Evolutionary conservation across 257 asterid genomes (phyloP).

Genomic region (Fraxinus excelsior): DNA sequence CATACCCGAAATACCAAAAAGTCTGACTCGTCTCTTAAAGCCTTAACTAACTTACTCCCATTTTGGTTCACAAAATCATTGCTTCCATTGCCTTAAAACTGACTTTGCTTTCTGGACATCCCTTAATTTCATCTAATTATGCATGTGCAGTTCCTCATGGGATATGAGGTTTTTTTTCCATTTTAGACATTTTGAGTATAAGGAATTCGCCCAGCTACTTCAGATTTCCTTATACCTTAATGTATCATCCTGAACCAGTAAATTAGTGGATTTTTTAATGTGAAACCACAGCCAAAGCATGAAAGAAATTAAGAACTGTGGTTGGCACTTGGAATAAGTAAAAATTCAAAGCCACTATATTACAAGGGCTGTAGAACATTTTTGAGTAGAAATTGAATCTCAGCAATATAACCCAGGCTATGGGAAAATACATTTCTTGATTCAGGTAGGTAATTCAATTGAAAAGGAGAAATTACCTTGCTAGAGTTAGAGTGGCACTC

Average conservation of each 20-base stretch:
- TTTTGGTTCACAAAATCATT: slow-evolving; percentile 11
- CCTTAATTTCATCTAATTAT: slow-evolving; percentile 1
- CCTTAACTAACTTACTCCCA: not conserved
- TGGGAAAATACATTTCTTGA: not conserved
- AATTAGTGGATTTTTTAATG: not conserved
- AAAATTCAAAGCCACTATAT: slow-evolving; percentile 9
- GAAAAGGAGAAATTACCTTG: slow-evolving; percentile 53
- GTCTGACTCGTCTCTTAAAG: not conserved
- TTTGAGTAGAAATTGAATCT: not conserved
- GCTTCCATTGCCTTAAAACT: slow-evolving; percentile 9
- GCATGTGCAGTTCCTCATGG: not conserved
- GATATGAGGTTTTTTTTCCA: not conserved
- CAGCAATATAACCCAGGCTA: not conserved
- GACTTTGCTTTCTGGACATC: slow-evolving; percentile 1
- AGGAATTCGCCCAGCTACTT: not conserved
- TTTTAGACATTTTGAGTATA: not conserved
- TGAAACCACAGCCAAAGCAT: not conserved
- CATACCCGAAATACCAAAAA: not conserved
- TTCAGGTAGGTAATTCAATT: slow-evolving; percentile 14
- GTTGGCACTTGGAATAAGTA: slow-evolving; percentile 3
- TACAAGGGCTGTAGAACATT: slow-evolving; percentile 1
- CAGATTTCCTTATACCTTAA: not conserved
- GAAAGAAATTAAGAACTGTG: not conserved
- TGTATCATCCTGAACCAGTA: not conserved
- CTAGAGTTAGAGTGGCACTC: slow-evolving; percentile 55